These are phyloP conservation scores for Zygosaccharomyces kombuchaensis DNA, from an alignment of 805 yeast species.

Conservation along the genomic window DNA sequence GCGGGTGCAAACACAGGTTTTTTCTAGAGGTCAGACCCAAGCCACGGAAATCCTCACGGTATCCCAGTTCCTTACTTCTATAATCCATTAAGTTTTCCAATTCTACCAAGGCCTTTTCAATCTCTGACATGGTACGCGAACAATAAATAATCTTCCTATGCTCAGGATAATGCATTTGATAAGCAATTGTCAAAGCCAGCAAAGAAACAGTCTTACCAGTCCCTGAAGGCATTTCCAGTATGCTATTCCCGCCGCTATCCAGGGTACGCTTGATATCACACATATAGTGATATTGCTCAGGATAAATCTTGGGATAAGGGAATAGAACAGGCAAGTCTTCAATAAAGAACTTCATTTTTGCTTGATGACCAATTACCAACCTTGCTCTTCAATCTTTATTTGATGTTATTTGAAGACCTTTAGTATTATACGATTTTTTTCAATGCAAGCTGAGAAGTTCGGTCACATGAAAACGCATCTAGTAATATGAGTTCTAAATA, in stretches of 20 bases:
- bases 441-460: background rate
- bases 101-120: slow-evolving; percentile 94
- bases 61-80: slow-evolving; percentile 77
- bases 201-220: slow-evolving; percentile 96
- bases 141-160: slow-evolving; percentile 89
- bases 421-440: background rate
- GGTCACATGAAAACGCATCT: background rate
- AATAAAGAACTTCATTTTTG: slow-evolving; percentile 64
- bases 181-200: slow-evolving; percentile 86
- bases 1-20: slow-evolving; percentile 87
- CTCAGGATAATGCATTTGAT: slow-evolving; percentile 92
- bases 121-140: slow-evolving; percentile 99
- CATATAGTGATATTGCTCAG: slow-evolving; percentile 98
- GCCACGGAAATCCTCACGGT: slow-evolving; percentile 87
- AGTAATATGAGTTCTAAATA: background rate
- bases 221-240: slow-evolving; percentile 98
- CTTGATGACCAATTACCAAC: background rate
- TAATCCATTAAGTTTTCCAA: slow-evolving; percentile 83
- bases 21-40: slow-evolving; percentile 92
- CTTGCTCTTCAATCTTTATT: background rate
- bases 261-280: slow-evolving; percentile 87
- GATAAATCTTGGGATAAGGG: slow-evolving; percentile 95
- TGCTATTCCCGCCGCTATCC: slow-evolving; percentile 96
- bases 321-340: slow-evolving; percentile 94
- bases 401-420: background rate